A percentile compares a stretch with the other conserved stretches of the same genome.
These are phyloP conservation scores for Gardenia jasminoides DNA, from an alignment of 257 asterid species.

Conservation along the genomic window DNA sequence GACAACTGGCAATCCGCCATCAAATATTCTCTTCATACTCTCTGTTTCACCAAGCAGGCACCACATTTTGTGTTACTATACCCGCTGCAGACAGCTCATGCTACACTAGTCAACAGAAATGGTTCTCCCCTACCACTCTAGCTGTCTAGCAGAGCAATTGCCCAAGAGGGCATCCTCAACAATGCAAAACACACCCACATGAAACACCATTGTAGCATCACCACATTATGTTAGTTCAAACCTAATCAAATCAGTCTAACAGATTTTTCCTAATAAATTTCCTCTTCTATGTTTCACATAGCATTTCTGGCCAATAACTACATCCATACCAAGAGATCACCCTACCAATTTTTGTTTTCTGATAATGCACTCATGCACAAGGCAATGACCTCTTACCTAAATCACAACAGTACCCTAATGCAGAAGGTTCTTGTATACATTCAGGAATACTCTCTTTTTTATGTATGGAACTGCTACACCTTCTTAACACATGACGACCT, in stretches of 20 bases:
- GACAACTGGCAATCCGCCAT: background rate
- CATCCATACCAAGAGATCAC: background rate
- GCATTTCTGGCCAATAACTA: background rate
- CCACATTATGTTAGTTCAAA: background rate
- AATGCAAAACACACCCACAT: background rate
- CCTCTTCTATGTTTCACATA: too few relatives aligned
- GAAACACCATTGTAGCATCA: background rate
- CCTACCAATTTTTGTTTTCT: background rate
- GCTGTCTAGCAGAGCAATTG: background rate
- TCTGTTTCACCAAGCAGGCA: background rate
- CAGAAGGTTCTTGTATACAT: background rate
- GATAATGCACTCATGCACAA: background rate
- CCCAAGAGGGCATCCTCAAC: background rate
- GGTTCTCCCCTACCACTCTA: background rate
- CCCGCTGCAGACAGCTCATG: background rate
- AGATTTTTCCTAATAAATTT: background rate
- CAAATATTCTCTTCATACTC: background rate
- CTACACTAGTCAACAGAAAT: background rate
- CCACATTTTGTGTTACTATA: background rate
- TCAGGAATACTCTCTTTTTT: background rate
- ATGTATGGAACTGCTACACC: background rate
- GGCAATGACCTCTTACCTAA: background rate
- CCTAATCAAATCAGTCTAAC: background rate
- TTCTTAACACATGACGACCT: background rate
- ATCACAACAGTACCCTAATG: background rate